These are phyloP conservation scores for Exidia glandulosa DNA, from an alignment of 768 basidiomycete species.

Conservation along the genomic window DNA sequence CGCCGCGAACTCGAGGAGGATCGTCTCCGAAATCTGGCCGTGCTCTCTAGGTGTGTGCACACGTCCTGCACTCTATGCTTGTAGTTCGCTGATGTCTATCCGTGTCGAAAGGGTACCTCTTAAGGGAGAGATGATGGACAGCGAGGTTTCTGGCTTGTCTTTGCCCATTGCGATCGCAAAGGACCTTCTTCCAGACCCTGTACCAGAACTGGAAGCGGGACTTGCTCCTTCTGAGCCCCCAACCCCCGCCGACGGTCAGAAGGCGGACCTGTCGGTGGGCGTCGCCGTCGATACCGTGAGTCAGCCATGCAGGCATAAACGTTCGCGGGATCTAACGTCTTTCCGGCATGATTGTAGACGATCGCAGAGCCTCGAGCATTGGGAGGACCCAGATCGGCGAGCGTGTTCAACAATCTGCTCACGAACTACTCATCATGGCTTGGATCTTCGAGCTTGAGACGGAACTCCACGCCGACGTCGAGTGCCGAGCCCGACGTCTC, in stretches of 20 bases:
- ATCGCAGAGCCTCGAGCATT: not conserved
- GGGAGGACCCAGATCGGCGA: not conserved
- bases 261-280: not conserved
- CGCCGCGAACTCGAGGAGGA: constrained; percentile 71
- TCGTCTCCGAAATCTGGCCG: constrained; percentile 49
- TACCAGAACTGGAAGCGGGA: not conserved
- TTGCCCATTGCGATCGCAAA: not conserved
- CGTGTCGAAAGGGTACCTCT: not conserved
- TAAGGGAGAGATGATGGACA: not conserved
- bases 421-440: not conserved
- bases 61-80: not conserved
- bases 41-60: constrained; percentile 52
- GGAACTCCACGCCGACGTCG: not conserved
- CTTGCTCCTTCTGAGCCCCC: not conserved
- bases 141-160: not conserved
- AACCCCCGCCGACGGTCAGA: not conserved
- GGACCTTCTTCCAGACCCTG: not conserved
- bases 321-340: not conserved
- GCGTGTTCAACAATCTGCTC: not conserved
- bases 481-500: not conserved
- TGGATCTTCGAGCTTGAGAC: not conserved
- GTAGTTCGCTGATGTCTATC: not conserved
- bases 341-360: not conserved
- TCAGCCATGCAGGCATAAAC: not conserved
- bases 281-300: not conserved